Evolutionary conservation across 257 asterid genomes (phyloP), one percentile per base, ranked within the genome.

Genomic region (Rubia yunnanensis): DNA sequence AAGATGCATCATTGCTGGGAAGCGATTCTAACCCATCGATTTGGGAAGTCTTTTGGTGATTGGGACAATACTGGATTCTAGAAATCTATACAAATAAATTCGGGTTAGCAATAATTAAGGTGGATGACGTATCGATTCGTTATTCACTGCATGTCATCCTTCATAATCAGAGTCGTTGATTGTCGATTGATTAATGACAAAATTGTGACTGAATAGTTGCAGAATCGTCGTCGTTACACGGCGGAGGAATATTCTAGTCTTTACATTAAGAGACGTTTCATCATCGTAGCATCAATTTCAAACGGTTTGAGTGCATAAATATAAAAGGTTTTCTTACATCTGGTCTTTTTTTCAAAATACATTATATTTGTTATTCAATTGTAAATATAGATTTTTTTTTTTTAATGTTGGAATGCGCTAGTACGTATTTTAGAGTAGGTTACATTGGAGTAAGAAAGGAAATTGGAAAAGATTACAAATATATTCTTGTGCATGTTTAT

Each of bases 11-110:
- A n/a, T n/a, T n/a, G n/a, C n/a, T n/a, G n/a, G n/a, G n/a, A n/a
- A n/a, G n/a, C n/a, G n/a, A n/a, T n/a, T n/a, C n/a, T n/a, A n/a
- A n/a, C n/a, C n/a, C n/a, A n/a, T n/a, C n/a, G n/a, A n/a, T n/a
- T n/a, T n/a, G n/a, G n/a, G n/a, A n/a, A n/a, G n/a, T n/a, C 0
- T 18, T 48, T n/a, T 41, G 20, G 7, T 63, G 78, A 74, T 15
- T 52, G 14, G 7, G 74, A 74, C 71, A 24, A 56, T 63, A 7
- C 26, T 22, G 20, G 32, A 22, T 13, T 20, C 28, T 49, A 18
- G 10, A 8, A 34, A 60, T 14, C 27, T 17, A 22, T 0, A 18
- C 2, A 46, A 48, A 27, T 48, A 50, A 23, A 24, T 48, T 56
- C 48, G 69, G 4, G 0, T 49, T 34, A 64, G 30, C 11, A 48